Base-by-base conservation (phyloP, 139 green algal species). In the Limnomonas spitsbergensis region DNA sequence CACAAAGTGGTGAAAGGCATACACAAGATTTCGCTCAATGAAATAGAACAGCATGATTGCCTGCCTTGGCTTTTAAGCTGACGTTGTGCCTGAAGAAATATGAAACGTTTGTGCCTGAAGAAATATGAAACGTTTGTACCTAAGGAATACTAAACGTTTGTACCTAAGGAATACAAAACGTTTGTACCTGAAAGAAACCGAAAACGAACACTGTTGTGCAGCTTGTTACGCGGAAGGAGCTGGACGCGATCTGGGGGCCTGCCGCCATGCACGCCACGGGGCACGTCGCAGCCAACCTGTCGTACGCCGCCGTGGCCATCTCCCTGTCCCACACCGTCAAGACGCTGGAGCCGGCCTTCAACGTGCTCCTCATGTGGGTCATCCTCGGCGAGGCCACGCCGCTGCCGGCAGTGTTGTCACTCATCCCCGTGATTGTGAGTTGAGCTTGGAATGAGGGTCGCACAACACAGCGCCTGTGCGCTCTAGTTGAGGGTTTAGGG, bases 311-410 rank as follows among this genome's bases (percentile, higher is more conserved):
- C 3, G 96, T 99, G 34, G 96, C 96, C 72, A 98, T 99, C 81
- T 97, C 90, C 4, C 92, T 99, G 53, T 98, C 96, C 4, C 96
- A 99, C 93, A 99, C 96, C 1, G 94, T 98, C 52, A 97, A 98
- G 91, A 97, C 96, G 1, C 82, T 99, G 82, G 96, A 99, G 90
- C 96, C 96, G 0, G 96, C 93, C 32, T 99, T 99, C 90, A 97
- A 95, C 70, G 94, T 96, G 2, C 66, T 96, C 20, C 89, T 97
- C 32, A 90, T 80, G 14, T 87, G 90, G 73, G 32, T 96, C 38
- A 83, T 99, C 32, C 85, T 97, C 38, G 95, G 95, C 53, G 81
- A 91, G 79, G 37, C 69, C 20, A 99, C 95, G 4, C 91, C 96
- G 3, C 54, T 94, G 20, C 94, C 95, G 3, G 93, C 99, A 32